Evolutionary conservation across 2,329 filamentous ascomycete genomes (phyloP).

Genomic region (Pseudogymnoascus sp.): DNA sequence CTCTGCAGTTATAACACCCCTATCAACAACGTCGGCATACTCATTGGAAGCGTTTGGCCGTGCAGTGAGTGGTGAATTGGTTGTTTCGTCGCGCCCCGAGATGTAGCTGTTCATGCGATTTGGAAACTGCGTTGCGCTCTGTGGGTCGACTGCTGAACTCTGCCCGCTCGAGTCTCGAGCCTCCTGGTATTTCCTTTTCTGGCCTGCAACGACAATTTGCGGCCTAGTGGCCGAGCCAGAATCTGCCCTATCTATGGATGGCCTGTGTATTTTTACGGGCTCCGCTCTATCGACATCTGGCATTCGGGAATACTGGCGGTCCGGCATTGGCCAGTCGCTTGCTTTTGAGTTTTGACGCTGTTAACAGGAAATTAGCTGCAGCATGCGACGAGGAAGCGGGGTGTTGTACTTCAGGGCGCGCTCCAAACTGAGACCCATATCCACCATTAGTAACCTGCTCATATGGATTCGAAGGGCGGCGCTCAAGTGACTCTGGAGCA

Average conservation of each 20-base stretch:
- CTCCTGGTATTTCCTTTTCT: conserved; percentile 28
- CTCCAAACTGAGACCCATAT: conserved; percentile 20
- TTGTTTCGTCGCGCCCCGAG: not conserved
- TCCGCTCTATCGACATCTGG: conserved; percentile 22
- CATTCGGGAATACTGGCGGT: conserved; percentile 20
- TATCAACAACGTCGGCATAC: conserved; percentile 43
- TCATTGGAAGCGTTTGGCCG: conserved; percentile 20
- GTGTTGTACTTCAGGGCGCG: conserved; percentile 17
- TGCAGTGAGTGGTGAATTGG: not conserved
- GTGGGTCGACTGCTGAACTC: not conserved
- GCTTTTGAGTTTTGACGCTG: conserved; percentile 3
- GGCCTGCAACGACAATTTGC: conserved; percentile 29
- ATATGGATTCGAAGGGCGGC: conserved; percentile 21
- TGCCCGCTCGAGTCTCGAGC: conserved; percentile 15
- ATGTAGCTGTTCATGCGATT: not conserved
- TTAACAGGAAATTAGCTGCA: not conserved
- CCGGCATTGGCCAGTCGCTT: conserved; percentile 20
- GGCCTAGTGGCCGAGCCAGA: conserved; percentile 11
- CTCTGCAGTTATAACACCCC: conserved; percentile 49
- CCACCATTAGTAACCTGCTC: conserved; percentile 29
- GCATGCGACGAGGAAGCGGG: not conserved
- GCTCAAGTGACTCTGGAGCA: not conserved
- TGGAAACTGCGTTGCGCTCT: not conserved
- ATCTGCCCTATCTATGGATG: not conserved
- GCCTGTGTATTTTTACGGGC: not conserved